Conservation (phyloP, 306 rosid genomes). For the Vicia villosa region DNA sequence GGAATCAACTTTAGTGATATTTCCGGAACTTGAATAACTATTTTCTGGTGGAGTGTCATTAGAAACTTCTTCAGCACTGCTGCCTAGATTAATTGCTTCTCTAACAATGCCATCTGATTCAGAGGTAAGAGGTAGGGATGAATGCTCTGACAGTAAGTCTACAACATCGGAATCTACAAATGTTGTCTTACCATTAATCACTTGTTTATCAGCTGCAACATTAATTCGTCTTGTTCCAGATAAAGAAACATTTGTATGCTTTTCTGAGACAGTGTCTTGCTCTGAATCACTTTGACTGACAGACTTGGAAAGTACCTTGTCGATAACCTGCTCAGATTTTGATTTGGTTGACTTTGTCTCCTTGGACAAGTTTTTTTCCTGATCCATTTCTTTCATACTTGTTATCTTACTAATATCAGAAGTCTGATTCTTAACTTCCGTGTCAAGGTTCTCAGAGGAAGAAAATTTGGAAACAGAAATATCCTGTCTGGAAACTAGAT, state of each 20-base stretch:
- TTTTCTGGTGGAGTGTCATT: slow-evolving; percentile 42
- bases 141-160: slow-evolving; percentile 39
- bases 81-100: slow-evolving; percentile 46
- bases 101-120: slow-evolving; percentile 41
- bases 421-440: slow-evolving; percentile 38
- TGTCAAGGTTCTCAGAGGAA: slow-evolving; percentile 38
- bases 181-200: slow-evolving; percentile 37
- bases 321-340: slow-evolving; percentile 37
- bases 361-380: slow-evolving; percentile 39
- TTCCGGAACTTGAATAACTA: slow-evolving; percentile 44
- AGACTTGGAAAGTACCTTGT: slow-evolving; percentile 35
- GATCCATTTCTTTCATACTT: slow-evolving; percentile 43
- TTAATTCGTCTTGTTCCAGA: slow-evolving; percentile 33
- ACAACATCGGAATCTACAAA: slow-evolving; percentile 38
- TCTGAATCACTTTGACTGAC: slow-evolving; percentile 41
- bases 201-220: slow-evolving; percentile 41
- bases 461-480: slow-evolving; percentile 42
- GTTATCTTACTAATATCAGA: slow-evolving; percentile 29
- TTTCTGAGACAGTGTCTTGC: slow-evolving; percentile 40
- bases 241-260: slow-evolving; percentile 38
- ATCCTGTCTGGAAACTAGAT: slow-evolving; percentile 42
- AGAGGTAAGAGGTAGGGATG: slow-evolving; percentile 40
- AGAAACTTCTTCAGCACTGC: slow-evolving; percentile 35
- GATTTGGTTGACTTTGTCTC: slow-evolving; percentile 41
- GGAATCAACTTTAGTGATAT: slow-evolving; percentile 34